A percentile compares a stretch with the other conserved stretches of the same genome.
These are phyloP conservation scores for Gynandropsis gynandra DNA, from an alignment of 345 rosid genomes.

Conservation along the genomic window DNA sequence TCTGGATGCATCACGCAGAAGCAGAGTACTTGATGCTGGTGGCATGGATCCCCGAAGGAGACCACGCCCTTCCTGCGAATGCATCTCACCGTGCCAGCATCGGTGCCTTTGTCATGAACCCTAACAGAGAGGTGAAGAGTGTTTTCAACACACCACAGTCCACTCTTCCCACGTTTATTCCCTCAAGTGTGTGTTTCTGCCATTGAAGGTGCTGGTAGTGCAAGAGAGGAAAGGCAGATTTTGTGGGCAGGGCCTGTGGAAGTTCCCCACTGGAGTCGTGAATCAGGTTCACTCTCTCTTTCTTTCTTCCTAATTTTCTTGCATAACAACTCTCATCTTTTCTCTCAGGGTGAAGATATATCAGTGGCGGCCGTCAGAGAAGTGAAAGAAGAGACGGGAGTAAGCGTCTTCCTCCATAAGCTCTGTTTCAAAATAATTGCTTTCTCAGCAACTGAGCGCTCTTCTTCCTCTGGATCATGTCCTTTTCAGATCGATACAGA, in stretches of 20 bases:
- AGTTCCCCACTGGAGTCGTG: constrained; percentile 81
- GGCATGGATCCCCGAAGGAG: constrained; percentile 63
- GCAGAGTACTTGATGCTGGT: constrained; percentile 72
- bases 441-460: constrained; percentile 1
- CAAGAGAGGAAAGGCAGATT: constrained; percentile 67
- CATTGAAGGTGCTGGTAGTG: constrained; percentile 57
- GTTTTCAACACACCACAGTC: no score
- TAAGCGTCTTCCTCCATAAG: constrained; percentile 30
- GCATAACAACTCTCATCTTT: no score
- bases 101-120: constrained; percentile 73
- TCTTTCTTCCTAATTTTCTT: no score
- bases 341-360: constrained; percentile 71
- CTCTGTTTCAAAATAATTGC: background rate
- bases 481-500: constrained; percentile 61
- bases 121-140: constrained; percentile 73
- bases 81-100: constrained; percentile 79
- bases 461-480: constrained; percentile 1
- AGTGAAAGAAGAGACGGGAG: constrained; percentile 92
- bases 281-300: constrained; percentile 72
- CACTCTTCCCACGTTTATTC: no score
- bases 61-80: constrained; percentile 66
- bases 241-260: constrained; percentile 60
- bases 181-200: constrained; percentile 12
- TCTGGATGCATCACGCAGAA: constrained; percentile 93
- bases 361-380: constrained; percentile 72